Conservation (phyloP, 257 asterid genomes). For the Ocimum tenuiflorum region DNA sequence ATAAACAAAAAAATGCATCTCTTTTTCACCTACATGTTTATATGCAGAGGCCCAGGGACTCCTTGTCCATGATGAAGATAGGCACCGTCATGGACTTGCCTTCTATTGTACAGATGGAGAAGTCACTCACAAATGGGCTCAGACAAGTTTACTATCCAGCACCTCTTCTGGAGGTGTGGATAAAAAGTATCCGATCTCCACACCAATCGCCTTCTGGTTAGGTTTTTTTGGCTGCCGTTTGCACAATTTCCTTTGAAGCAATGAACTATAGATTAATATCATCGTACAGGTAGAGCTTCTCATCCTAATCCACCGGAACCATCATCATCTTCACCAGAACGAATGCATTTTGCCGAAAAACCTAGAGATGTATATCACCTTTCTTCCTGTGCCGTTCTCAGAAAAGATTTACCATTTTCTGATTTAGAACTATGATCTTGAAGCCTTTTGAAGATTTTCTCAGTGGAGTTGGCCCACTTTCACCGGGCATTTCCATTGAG, state of each 20-base stretch:
- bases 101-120: constrained; percentile 53
- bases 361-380: constrained; percentile 43
- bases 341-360: constrained; percentile 34
- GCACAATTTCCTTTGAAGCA: background rate
- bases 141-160: constrained; percentile 54
- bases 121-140: constrained; percentile 31
- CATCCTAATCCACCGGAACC: constrained; percentile 53
- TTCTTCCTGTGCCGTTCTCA: background rate
- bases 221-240: constrained; percentile 20
- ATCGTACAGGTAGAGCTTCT: constrained; percentile 46
- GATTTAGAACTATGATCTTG: constrained; percentile 28
- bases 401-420: constrained; percentile 13
- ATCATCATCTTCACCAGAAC: constrained; percentile 59
- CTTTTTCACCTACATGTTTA: background rate
- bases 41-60: constrained; percentile 40
- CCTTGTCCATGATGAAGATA: constrained; percentile 46
- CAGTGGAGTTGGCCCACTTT: constrained; percentile 35
- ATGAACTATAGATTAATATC: background rate
- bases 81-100: constrained; percentile 62
- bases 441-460: constrained; percentile 57
- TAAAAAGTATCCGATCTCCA: constrained; percentile 50
- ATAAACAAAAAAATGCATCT: constrained; percentile 10
- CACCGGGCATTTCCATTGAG: constrained; percentile 45
- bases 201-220: constrained; percentile 79
- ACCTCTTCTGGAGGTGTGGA: constrained; percentile 59